Percentiles rank a stretch among this genome's conserved stretches.
These are phyloP conservation scores for Alternaria infectoria DNA, from an alignment of 2,329 filamentous ascomycete genomes.

Conservation along the genomic window DNA sequence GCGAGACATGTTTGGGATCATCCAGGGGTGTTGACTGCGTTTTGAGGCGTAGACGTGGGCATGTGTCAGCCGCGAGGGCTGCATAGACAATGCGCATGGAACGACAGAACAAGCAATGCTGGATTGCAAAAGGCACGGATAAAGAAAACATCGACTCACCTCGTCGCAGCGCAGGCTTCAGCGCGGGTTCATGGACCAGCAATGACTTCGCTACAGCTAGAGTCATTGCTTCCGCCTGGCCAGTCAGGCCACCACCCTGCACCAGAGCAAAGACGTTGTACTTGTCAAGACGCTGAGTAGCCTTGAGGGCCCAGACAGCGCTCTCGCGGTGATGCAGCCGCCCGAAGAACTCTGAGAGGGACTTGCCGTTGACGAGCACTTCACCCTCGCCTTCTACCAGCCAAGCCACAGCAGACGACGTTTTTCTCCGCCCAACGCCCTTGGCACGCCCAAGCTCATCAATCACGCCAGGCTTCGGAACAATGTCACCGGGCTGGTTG, in stretches of 20 bases:
- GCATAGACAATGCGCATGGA: not conserved
- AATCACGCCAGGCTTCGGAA: slow-evolving; percentile 67
- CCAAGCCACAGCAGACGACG: slow-evolving; percentile 81
- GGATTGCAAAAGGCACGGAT: not conserved
- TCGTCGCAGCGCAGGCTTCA: slow-evolving; percentile 86
- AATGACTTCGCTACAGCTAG: slow-evolving; percentile 88
- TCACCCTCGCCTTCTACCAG: slow-evolving; percentile 93
- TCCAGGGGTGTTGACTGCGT: slow-evolving; percentile 10
- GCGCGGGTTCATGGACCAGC: slow-evolving; percentile 85
- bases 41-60: slow-evolving; percentile 6
- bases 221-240: slow-evolving; percentile 93
- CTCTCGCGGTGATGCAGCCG: slow-evolving; percentile 94
- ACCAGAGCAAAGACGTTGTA: slow-evolving; percentile 95
- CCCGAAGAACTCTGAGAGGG: slow-evolving; percentile 80
- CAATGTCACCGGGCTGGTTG: slow-evolving; percentile 72
- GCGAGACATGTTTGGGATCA: slow-evolving; percentile 8
- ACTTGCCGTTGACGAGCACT: slow-evolving; percentile 87
- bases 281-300: slow-evolving; percentile 84
- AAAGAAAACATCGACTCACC: slow-evolving; percentile 65
- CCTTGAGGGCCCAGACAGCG: slow-evolving; percentile 86
- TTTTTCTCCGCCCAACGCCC: slow-evolving; percentile 86
- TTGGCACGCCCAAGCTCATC: slow-evolving; percentile 80
- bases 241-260: slow-evolving; percentile 86
- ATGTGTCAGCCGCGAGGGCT: slow-evolving; percentile 1
- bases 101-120: not conserved